phyloP scores from a whole-genome alignment of 129 eudicot species.

The Centrapalus pauciflorus region DNA sequence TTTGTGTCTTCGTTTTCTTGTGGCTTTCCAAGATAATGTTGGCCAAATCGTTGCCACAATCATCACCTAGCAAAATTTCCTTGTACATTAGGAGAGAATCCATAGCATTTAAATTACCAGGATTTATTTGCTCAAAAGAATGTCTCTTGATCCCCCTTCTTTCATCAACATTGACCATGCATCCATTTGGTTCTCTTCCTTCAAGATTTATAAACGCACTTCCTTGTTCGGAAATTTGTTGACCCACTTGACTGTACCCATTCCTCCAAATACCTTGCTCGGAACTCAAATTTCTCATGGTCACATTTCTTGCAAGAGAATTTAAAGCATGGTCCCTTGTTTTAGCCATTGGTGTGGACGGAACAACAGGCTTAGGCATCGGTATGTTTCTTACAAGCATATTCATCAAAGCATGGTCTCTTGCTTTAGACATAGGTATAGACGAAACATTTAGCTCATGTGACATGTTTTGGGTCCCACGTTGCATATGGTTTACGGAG shows the following conservation, averaged over 20 bases:
- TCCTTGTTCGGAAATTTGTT: too few relatives aligned
- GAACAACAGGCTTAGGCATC: too few relatives aligned
- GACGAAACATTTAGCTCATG: slow-evolving; percentile 6
- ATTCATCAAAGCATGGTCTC: slow-evolving; percentile 41
- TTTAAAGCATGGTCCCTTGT: slow-evolving; percentile 37
- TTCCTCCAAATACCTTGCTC: slow-evolving; percentile 13
- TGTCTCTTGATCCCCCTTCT: slow-evolving; percentile 50
- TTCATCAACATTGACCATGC: slow-evolving; percentile 22
- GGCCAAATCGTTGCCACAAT: slow-evolving; percentile 10
- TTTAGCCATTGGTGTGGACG: slow-evolving; percentile 14
- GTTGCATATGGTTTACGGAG: slow-evolving; percentile 1
- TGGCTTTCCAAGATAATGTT: slow-evolving; percentile 23
- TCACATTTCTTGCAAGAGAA: slow-evolving; percentile 47
- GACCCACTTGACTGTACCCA: slow-evolving; percentile 28
- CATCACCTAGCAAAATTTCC: slow-evolving; percentile 11
- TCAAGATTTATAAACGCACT: slow-evolving; percentile 11
- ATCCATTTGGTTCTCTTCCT: slow-evolving; percentile 2
- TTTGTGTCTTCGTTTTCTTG: slow-evolving; percentile 44
- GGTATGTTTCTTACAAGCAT: slow-evolving; percentile 44
- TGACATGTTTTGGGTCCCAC: neutral
- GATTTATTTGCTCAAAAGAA: slow-evolving; percentile 28
- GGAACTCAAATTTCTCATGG: slow-evolving; percentile 15
- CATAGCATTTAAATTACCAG: slow-evolving; percentile 15
- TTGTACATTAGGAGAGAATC: slow-evolving; percentile 31
- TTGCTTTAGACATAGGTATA: slow-evolving; percentile 17